A percentile compares a stretch with the other conserved stretches of the same genome.
Evolutionary conservation across 805 yeast genomes (phyloP).

Genomic region (Sugiyamaella americana): DNA sequence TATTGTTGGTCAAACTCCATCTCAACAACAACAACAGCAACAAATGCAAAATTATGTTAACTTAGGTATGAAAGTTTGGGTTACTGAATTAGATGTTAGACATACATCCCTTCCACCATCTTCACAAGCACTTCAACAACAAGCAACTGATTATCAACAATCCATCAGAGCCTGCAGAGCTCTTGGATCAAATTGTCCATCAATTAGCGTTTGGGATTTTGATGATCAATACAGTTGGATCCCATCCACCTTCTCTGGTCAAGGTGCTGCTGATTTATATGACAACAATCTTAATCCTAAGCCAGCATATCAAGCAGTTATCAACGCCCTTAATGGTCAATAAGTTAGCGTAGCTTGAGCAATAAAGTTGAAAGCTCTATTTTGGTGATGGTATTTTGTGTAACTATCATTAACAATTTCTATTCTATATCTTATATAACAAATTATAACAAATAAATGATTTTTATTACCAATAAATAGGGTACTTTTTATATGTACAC

Average conservation of each 20-base stretch:
- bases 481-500: too few species aligned
- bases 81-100: constrained; percentile 4
- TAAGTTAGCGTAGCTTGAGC: too few species aligned
- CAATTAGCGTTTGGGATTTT: constrained; percentile 11
- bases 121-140: neutral
- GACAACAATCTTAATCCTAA: constrained; percentile 3
- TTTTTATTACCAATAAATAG: too few species aligned
- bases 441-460: too few species aligned
- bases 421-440: too few species aligned
- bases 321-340: constrained; percentile 23
- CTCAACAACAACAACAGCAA: neutral
- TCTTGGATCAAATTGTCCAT: too few species aligned
- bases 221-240: neutral
- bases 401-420: too few species aligned
- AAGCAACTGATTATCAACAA: neutral
- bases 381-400: too few species aligned
- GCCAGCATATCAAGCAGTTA: constrained; percentile 7
- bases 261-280: constrained; percentile 3
- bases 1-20: constrained; percentile 1
- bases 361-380: too few species aligned
- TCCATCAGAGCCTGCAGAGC: constrained; percentile 2
- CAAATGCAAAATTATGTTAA: neutral
- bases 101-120: constrained; percentile 1
- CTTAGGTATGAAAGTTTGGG: constrained; percentile 1
- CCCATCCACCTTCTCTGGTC: neutral